phyloP scores from a whole-genome alignment of 805 yeast species.

The Pichia kluyveri region DNA sequence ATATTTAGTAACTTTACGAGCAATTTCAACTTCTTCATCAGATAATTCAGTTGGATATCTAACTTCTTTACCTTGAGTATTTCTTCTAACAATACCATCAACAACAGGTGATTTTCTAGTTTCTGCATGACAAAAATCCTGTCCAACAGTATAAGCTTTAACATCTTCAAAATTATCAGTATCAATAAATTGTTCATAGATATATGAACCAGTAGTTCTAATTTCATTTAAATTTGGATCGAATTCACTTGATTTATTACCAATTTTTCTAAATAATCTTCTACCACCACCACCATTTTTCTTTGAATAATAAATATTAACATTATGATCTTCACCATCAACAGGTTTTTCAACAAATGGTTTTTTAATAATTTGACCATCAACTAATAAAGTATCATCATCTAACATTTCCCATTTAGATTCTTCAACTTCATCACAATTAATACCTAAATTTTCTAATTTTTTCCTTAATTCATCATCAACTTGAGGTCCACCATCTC shows the following conservation, averaged over 20 bases:
- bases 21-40: slow-evolving; percentile 71
- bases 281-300: slow-evolving; percentile 97
- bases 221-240: slow-evolving; percentile 71
- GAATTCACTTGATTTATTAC: slow-evolving; percentile 93
- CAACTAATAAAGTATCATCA: slow-evolving; percentile 71
- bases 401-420: slow-evolving; percentile 85
- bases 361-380: slow-evolving; percentile 63
- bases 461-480: slow-evolving; percentile 57
- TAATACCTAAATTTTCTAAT: slow-evolving; percentile 54
- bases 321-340: slow-evolving; percentile 97
- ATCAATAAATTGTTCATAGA: slow-evolving; percentile 93
- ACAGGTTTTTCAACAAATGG: slow-evolving; percentile 99
- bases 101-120: slow-evolving; percentile 98
- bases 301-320: slow-evolving; percentile 80
- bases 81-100: slow-evolving; percentile 96
- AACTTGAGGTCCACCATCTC: slow-evolving; percentile 95
- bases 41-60: slow-evolving; percentile 78
- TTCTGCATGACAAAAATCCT: slow-evolving; percentile 89
- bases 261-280: slow-evolving; percentile 86
- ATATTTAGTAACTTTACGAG: slow-evolving; percentile 59
- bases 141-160: slow-evolving; percentile 95
- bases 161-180: slow-evolving; percentile 98
- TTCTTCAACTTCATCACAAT: slow-evolving; percentile 40
- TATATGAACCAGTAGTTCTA: slow-evolving; percentile 82
- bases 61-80: slow-evolving; percentile 95